Conservation (phyloP, 2,329 filamentous ascomycete species). For the Aaosphaeria arxii region DNA sequence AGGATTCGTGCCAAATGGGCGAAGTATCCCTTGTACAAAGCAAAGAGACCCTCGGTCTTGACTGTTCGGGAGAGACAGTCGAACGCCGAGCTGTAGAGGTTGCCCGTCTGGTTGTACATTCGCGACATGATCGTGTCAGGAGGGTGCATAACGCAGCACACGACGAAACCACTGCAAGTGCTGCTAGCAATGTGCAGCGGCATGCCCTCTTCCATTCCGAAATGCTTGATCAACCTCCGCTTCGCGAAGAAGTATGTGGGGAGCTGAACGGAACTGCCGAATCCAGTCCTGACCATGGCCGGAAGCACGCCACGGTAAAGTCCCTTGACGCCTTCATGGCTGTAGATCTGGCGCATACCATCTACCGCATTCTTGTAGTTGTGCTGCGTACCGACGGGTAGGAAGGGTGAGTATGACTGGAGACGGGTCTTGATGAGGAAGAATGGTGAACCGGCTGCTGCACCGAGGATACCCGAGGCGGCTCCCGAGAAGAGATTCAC, state of each 20-base stretch:
- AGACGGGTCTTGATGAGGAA: conserved; percentile 97
- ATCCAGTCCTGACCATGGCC: conserved; percentile 93
- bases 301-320: conserved; percentile 88
- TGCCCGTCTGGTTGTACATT: conserved; percentile 98
- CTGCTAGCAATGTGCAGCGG: conserved; percentile 86
- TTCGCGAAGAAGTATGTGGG: conserved; percentile 99
- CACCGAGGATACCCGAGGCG: conserved; percentile 82
- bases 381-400: conserved; percentile 96
- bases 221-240: conserved; percentile 73
- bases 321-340: conserved; percentile 71
- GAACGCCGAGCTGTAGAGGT: conserved; percentile 89
- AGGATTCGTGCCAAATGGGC: conserved; percentile 92
- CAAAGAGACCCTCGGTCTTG: conserved; percentile 83
- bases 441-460: conserved; percentile 90
- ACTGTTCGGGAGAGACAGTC: conserved; percentile 92
- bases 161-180: conserved; percentile 87
- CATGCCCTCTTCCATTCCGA: conserved; percentile 87
- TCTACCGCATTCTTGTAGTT: conserved; percentile 82
- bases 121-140: conserved; percentile 99
- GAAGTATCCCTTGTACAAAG: conserved; percentile 97
- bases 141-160: conserved; percentile 97
- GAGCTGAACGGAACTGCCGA: conserved; percentile 91
- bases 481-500: conserved; percentile 95
- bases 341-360: conserved; percentile 77
- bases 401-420: conserved; percentile 88